phyloP scores from a whole-genome alignment of 345 rosid genomes.

The Hirschfeldia incana region DNA sequence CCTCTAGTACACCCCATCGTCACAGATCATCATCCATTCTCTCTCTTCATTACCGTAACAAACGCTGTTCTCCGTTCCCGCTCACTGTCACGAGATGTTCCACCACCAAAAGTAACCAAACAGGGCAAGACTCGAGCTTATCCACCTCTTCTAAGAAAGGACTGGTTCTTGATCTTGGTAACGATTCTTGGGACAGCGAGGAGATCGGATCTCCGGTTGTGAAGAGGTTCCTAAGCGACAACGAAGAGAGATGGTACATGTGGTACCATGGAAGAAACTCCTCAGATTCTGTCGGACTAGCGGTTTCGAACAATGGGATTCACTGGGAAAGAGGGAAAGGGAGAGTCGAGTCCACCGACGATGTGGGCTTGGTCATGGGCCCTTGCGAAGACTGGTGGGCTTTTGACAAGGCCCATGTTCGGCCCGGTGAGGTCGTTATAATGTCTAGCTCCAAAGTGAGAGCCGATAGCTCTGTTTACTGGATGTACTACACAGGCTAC shows the following conservation, averaged over 20 bases:
- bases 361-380: slow-evolving; percentile 74
- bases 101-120: slow-evolving; percentile 38
- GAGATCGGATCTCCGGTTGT: slow-evolving; percentile 86
- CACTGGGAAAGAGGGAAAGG: slow-evolving; percentile 78
- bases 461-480: slow-evolving; percentile 67
- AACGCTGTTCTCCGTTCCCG: slow-evolving; percentile 16
- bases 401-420: slow-evolving; percentile 65
- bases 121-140: slow-evolving; percentile 29
- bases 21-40: slow-evolving; percentile 32
- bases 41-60: slow-evolving; percentile 24
- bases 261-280: slow-evolving; percentile 68
- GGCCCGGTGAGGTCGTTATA: slow-evolving; percentile 67
- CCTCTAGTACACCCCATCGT: slow-evolving; percentile 11
- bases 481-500: slow-evolving; percentile 81
- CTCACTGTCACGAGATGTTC: slow-evolving; percentile 56
- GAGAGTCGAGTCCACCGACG: slow-evolving; percentile 50
- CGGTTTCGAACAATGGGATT: slow-evolving; percentile 74
- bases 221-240: slow-evolving; percentile 75
- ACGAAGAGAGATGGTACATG: slow-evolving; percentile 89
- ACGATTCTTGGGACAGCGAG: slow-evolving; percentile 62
- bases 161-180: slow-evolving; percentile 61
- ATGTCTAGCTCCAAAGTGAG: slow-evolving; percentile 71
- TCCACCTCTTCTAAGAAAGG: slow-evolving; percentile 42
- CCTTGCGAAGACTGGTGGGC: slow-evolving; percentile 80
- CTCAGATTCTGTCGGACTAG: slow-evolving; percentile 66